Evolutionary conservation across 164 flowering plant genomes (phyloP), one percentile per base, ranked within the genome.

Genomic region (Malania oleifera): DNA sequence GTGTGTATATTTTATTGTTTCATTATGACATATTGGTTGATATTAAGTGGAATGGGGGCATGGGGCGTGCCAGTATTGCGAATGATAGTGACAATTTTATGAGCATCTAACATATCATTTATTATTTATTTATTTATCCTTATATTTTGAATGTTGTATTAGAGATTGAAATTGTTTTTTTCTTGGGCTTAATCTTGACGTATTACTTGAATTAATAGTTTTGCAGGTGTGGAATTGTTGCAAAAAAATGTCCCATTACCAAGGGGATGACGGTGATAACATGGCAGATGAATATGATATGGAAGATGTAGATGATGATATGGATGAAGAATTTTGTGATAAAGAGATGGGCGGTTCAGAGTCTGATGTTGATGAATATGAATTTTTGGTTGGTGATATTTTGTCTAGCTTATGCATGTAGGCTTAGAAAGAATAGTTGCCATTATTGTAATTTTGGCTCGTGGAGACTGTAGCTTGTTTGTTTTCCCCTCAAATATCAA

Each of bases 341-440:
- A 67, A 77, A 62, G 79, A 75, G 37, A 45, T 60, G 54, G 82
- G 57, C 54, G 78, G 70, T 29, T 75, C 82, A 15, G 85, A 81
- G 27, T 79, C 85, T 5, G 88, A 81, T 22, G 77, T 67, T 52
- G 89, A 83, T 67, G 83, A 81, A 59, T 61, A 75, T 59, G 84
- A 69, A 25, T 62, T 59, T 39, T 19, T 65, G 79, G 84, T 82
- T 25, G 57, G 82, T 69, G 9, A 9, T 35, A 27, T 15, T 22
- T 5, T 49, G 51, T 15, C 43, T 40, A 5, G 34, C 28, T 13
- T 14, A 38, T 17, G 26, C 44, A 3, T 46, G 50, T 3, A 20
- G 11, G 0, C 22, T 44, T 44, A n/a, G 18, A 22, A 1, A 20
- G 1, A 17, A 23, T 46, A 46, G 8, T 20, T 46, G 20, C 5